Conservation (phyloP, 306 rosid species). For the Medicago arabica region DNA sequence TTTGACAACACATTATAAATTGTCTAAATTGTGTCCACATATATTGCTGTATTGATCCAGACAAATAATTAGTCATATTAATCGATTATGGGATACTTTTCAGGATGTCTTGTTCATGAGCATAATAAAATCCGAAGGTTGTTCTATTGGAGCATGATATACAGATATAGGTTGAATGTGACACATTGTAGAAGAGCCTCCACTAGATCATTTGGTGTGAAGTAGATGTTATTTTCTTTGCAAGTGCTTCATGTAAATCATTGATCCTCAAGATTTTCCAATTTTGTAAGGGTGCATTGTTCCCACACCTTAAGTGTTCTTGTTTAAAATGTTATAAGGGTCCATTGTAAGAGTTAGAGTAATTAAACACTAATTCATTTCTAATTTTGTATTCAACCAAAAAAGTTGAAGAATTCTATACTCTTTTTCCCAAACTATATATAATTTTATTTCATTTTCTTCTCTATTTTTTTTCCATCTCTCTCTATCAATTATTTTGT, state of each 20-base stretch:
- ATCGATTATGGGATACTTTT: background rate
- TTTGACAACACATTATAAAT: background rate
- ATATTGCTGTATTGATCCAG: background rate
- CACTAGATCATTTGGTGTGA: background rate
- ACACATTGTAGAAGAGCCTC: background rate
- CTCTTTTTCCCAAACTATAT: too few species aligned
- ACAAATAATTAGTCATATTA: background rate
- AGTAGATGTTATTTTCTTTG: background rate
- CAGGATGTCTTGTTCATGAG: background rate
- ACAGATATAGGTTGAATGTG: background rate
- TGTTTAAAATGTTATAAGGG: background rate
- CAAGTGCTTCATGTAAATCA: background rate
- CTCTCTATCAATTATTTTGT: background rate
- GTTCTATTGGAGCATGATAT: background rate
- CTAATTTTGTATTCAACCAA: background rate
- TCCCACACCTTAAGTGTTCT: background rate
- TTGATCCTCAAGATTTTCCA: background rate
- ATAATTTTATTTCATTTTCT: background rate
- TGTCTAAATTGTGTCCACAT: background rate
- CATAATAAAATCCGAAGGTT: background rate
- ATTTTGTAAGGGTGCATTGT: background rate
- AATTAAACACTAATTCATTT: background rate
- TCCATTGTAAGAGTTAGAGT: background rate
- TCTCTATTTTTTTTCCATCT: too few species aligned
- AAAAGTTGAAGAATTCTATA: background rate